Evolutionary conservation across 2,329 filamentous ascomycete genomes (phyloP).

Genomic region (Ophiostoma ulmi): DNA sequence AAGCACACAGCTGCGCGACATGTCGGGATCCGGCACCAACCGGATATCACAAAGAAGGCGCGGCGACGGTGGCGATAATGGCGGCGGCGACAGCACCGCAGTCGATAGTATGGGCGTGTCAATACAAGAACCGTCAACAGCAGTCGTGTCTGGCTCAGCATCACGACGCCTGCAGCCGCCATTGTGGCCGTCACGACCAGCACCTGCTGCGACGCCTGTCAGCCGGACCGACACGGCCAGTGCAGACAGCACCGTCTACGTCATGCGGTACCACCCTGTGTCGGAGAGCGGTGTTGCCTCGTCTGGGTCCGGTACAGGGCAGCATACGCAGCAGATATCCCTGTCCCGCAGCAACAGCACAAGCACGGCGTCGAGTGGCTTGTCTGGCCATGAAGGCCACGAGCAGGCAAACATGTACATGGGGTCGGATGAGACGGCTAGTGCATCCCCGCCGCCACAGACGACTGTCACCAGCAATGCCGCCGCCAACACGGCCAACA

Average conservation of each 20-base stretch:
- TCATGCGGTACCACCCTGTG: constrained; percentile 55
- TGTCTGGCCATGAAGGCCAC: constrained; percentile 16
- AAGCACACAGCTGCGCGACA: constrained; percentile 6
- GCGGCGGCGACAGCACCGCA: constrained; percentile 31
- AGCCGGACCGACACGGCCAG: constrained; percentile 60
- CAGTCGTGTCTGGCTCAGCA: not conserved
- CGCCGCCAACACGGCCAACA: constrained; percentile 33
- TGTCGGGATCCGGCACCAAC: not conserved
- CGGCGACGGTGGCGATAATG: constrained; percentile 28
- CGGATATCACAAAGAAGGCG: constrained; percentile 16
- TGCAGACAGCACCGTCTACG: constrained; percentile 60
- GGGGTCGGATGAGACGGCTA: constrained; percentile 16
- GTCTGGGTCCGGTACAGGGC: constrained; percentile 15
- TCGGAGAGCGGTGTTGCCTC: constrained; percentile 39
- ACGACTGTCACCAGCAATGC: not conserved
- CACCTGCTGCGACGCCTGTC: constrained; percentile 51
- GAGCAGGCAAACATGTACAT: constrained; percentile 14
- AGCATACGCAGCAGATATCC: not conserved
- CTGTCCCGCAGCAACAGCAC: constrained; percentile 26
- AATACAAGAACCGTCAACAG: not conserved
- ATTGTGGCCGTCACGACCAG: constrained; percentile 52
- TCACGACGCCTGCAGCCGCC: constrained; percentile 39
- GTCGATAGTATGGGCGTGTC: constrained; percentile 27
- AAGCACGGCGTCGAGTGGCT: constrained; percentile 18
- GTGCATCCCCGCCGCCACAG: constrained; percentile 19